Evolutionary conservation across 306 rosid genomes (phyloP), one percentile per base, ranked within the genome.

Genomic region (Cucumis melo): DNA sequence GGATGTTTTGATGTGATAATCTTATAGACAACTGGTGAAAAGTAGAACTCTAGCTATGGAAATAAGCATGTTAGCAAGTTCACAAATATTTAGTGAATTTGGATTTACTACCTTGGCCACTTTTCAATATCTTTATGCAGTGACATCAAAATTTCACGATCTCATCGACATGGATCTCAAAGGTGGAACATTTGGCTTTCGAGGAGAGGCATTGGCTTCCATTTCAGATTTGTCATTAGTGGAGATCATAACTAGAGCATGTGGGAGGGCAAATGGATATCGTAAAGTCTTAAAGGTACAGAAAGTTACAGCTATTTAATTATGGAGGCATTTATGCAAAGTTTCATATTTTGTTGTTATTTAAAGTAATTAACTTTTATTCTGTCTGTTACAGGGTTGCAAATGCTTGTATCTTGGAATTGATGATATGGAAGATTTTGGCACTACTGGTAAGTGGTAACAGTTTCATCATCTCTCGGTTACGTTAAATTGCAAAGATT

Each of bases 151-250:
- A 83, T 87, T 84, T 78, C 89, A 81, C 23, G 79, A 77, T 83
- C 84, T 82, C 77, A 82, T 78, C 78, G 91, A 83, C 81, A 77
- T 66, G 82, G 80, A 87, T 82, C 73, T 81, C 61, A 80, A 78
- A 27, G 79, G 82, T 54, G 81, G 61, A 81, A 87, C 84, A 85
- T 92, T 92, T n/a, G 99, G 97, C 67, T 94, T 86, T 75, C 90
- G 90, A 59, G 99, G 99, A 79, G 96, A 94, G 81, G 90, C 97
- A 76, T 81, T 94, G 87, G 97, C 99, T 83, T 94, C 97, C 78
- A 90, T 94, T 81, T 90, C 96, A 1, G 96, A 92, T 48, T 80
- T 92, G 23, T 89, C 99, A 5, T 78, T 94, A 85, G 74, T 92
- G 83, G 97, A 94, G 83, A 88, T 94, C 70, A 84, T 92, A 68